Conservation (phyloP, 768 basidiomycete genomes). For the Polyporus arcularius region DNA sequence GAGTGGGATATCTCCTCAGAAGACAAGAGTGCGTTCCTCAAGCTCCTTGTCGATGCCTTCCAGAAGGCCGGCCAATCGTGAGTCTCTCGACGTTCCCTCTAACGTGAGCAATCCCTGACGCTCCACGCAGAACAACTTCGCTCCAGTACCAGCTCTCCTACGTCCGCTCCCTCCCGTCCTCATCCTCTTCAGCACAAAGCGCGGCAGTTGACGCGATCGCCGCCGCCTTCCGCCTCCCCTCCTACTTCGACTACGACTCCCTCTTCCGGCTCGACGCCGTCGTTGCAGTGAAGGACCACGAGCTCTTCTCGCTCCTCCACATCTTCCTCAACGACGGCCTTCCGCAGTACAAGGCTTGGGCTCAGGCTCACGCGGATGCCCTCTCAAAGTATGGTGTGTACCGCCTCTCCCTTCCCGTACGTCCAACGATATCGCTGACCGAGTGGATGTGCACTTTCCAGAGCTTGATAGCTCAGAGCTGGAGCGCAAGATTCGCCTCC, state of each 20-base stretch:
- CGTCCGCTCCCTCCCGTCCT: slow-evolving; percentile 58
- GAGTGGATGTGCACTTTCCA: slow-evolving; percentile 25
- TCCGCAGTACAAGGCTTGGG: slow-evolving; percentile 64
- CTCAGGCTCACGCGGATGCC: slow-evolving; percentile 44
- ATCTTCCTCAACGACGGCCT: slow-evolving; percentile 71
- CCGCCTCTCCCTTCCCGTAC: neutral
- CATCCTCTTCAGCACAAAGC: slow-evolving; percentile 54
- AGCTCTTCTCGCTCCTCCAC: slow-evolving; percentile 72
- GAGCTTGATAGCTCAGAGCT: slow-evolving; percentile 60
- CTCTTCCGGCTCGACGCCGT: slow-evolving; percentile 78
- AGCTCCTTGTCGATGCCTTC: slow-evolving; percentile 61
- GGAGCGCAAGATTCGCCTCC: slow-evolving; percentile 77
- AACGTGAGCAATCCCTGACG: neutral
- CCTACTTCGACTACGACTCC: slow-evolving; percentile 78
- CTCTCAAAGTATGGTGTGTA: slow-evolving; percentile 58
- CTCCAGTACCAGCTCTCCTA: slow-evolving; percentile 68
- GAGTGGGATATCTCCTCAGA: slow-evolving; percentile 71
- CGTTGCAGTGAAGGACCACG: slow-evolving; percentile 63
- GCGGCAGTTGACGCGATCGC: slow-evolving; percentile 65
- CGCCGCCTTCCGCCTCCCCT: slow-evolving; percentile 63
- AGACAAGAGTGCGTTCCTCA: slow-evolving; percentile 67
- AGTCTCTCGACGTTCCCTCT: slow-evolving; percentile 30
- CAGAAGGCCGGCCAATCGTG: slow-evolving; percentile 60
- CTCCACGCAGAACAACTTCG: slow-evolving; percentile 47
- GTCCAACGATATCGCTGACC: neutral